Base-by-base conservation (phyloP, 352 stramenopile species). In the Globisporangium polare region DNA sequence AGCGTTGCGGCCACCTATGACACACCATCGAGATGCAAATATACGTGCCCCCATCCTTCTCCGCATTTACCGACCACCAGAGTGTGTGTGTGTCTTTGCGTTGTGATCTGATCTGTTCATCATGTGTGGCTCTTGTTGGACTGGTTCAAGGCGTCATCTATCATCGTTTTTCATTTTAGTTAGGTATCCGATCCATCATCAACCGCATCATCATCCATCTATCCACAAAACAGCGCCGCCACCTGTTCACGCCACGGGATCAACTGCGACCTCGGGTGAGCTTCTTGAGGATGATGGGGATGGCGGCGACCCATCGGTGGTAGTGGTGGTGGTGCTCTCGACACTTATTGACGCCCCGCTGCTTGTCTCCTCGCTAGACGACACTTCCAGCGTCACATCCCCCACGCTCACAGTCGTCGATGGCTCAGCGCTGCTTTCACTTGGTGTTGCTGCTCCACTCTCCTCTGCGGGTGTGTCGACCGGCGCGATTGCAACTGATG, bases 161-260 rank as follows among this genome's bases (percentile, higher is more conserved):
- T 55, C 50, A 55, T 42, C 50, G 26, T 55, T 55, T 55, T 37
- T 55, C 50, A 41, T 55, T 55, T 55, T 43, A 55, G 31, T 54
- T 52, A 52, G 45, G 45, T n/a, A 31, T 43, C 15, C 37, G 4
- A 43, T 43, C 37, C 37, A n/a, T 52, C 45, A 31, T 51, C 45
- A 33, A 33, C 29, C 10, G 7, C 33, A 39, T 39, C 33, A 12
- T 39, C 33, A 52, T 55, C 35, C 31, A 55, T 55, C 50, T 55
- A 55, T 55, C 50, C 29, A 55, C 50, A 55, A 55, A 55, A 41
- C 22, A 37, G 24, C 49, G 17, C 27, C 27, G 12, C 45, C 4
- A 31, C 26, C 45, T 62, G 24, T 50, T 74, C 60, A 77, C 46
- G 64, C 53, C 63, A 65, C 56, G 43, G 65, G 53, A 27, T 66